Percentiles rank a stretch among this genome's conserved stretches.
phyloP scores from a whole-genome alignment of 108 stramenopile species.

The Nitzschia sp. region DNA sequence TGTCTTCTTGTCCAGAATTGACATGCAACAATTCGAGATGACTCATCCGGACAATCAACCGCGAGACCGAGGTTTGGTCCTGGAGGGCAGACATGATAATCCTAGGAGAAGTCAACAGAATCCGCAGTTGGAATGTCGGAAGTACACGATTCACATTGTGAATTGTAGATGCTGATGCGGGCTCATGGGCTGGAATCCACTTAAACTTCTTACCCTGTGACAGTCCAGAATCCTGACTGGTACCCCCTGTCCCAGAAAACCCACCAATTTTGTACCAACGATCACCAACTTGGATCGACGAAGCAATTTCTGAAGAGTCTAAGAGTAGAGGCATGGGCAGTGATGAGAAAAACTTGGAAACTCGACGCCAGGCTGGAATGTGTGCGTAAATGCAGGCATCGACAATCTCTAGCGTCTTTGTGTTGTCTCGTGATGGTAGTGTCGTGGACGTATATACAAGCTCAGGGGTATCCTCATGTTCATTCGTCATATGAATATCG shows the following conservation, averaged over 20 bases:
- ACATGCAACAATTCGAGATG: constrained; percentile 53
- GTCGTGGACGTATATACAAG: constrained; percentile 60
- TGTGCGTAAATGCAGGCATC: constrained; percentile 58
- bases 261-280: constrained; percentile 60
- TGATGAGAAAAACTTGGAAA: constrained; percentile 50
- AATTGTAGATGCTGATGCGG: background rate
- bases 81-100: constrained; percentile 43
- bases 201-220: background rate
- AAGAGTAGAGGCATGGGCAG: constrained; percentile 48
- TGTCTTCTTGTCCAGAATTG: constrained; percentile 10
- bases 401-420: constrained; percentile 49
- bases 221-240: background rate
- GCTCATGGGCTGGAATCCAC: constrained; percentile 1
- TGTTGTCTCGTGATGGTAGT: constrained; percentile 47
- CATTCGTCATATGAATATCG: background rate
- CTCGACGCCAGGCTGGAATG: constrained; percentile 50
- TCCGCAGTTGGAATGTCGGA: constrained; percentile 49
- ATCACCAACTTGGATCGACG: constrained; percentile 67
- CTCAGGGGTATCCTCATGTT: constrained; percentile 17
- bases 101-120: constrained; percentile 48
- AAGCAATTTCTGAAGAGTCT: constrained; percentile 35
- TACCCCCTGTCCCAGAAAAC: background rate
- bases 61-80: constrained; percentile 11
- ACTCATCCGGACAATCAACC: constrained; percentile 48
- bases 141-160: background rate